Conservation (phyloP, 2,329 filamentous ascomycete genomes). For the Grosmannia serpens region DNA sequence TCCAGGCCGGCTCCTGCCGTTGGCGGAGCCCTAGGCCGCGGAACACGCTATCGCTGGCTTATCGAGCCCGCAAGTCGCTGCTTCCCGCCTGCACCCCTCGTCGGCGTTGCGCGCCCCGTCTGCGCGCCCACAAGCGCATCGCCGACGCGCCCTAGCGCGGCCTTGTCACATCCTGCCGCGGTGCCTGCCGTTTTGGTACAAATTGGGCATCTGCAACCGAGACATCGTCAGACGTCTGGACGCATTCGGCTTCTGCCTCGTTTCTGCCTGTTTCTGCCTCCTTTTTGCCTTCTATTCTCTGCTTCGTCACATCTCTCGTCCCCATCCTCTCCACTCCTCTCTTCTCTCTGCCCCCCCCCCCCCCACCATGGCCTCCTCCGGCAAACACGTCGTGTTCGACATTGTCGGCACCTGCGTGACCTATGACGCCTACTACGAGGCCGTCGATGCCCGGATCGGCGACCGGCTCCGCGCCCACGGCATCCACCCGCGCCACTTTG, state of each 20-base stretch:
- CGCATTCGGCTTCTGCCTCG: no score
- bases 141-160: background rate
- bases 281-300: no score
- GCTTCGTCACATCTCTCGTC: no score
- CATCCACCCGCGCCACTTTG: constrained; percentile 27
- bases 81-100: background rate
- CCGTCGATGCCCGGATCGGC: constrained; percentile 18
- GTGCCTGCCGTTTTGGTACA: background rate
- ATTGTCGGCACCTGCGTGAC: constrained; percentile 35
- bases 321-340: no score
- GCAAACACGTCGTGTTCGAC: constrained; percentile 30
- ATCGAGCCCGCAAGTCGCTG: background rate
- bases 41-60: background rate
- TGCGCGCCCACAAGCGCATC: background rate
- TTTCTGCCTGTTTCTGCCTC: no score
- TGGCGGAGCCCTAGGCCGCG: background rate
- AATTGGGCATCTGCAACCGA: background rate
- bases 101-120: background rate
- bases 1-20: background rate
- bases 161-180: background rate
- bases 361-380: background rate
- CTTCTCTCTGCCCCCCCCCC: no score
- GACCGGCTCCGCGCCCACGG: constrained; percentile 18
- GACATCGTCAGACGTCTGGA: background rate
- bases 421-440: constrained; percentile 27